These are phyloP conservation scores for Parsonsia alboflavescens DNA, from an alignment of 257 asterid species.

Conservation along the genomic window DNA sequence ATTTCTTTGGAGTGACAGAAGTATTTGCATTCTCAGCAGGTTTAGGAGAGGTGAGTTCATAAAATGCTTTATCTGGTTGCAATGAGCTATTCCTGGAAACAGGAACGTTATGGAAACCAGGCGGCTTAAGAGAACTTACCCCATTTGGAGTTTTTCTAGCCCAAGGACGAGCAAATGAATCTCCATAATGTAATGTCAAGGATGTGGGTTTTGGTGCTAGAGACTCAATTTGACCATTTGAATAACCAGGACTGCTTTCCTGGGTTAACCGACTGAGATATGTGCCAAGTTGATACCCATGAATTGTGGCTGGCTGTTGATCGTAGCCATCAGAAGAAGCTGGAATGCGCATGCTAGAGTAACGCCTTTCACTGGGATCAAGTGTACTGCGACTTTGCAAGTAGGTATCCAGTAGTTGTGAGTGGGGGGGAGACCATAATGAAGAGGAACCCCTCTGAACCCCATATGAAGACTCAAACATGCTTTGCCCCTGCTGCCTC, in stretches of 20 bases:
- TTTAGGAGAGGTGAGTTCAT: constrained; percentile 46
- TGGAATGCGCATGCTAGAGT: constrained; percentile 68
- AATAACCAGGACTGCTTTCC: constrained; percentile 28
- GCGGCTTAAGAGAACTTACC: constrained; percentile 53
- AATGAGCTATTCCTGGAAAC: constrained; percentile 66
- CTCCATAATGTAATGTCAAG: constrained; percentile 35
- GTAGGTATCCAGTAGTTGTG: constrained; percentile 43
- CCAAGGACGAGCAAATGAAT: constrained; percentile 40
- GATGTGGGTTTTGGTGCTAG: constrained; percentile 30
- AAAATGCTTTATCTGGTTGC: constrained; percentile 47
- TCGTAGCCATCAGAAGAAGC: constrained; percentile 58
- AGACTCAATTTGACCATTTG: constrained; percentile 33
- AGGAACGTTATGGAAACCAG: constrained; percentile 81
- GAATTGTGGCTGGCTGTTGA: constrained; percentile 86
- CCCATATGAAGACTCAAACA: constrained; percentile 47
- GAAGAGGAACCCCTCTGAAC: constrained; percentile 29
- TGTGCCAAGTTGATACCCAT: constrained; percentile 62
- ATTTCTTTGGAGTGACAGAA: constrained; percentile 59
- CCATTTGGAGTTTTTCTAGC: constrained; percentile 62
- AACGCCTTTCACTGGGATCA: constrained; percentile 76
- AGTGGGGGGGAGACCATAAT: constrained; percentile 39
- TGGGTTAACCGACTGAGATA: constrained; percentile 31
- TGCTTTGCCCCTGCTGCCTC: constrained; percentile 49
- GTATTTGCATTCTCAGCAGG: constrained; percentile 32
- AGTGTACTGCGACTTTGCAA: constrained; percentile 33